Conservation (phyloP, 306 rosid species). For the Morella rubra region DNA sequence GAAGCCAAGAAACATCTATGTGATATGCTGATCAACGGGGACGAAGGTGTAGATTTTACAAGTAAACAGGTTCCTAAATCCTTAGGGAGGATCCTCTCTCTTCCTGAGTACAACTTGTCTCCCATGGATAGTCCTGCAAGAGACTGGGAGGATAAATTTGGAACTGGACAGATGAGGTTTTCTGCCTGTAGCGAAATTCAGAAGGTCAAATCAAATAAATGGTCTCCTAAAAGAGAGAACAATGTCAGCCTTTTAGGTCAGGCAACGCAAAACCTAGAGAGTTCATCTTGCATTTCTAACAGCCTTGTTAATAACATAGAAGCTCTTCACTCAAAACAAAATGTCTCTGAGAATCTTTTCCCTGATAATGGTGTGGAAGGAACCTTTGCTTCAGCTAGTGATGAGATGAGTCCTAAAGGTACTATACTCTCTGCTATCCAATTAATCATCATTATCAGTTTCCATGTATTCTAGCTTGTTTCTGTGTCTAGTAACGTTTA, state of each 20-base stretch:
- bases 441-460: conserved; percentile 17
- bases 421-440: conserved; percentile 25
- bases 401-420: conserved; percentile 64
- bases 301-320: conserved; percentile 37
- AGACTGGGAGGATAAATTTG: conserved; percentile 65
- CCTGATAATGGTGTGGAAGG: conserved; percentile 39
- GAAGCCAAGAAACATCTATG: conserved; percentile 87
- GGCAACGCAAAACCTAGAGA: conserved; percentile 38
- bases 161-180: conserved; percentile 61
- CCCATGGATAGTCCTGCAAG: conserved; percentile 78
- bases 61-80: conserved; percentile 59
- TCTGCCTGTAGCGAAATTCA: conserved; percentile 32
- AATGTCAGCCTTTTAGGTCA: conserved; percentile 32
- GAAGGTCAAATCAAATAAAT: conserved; percentile 41
- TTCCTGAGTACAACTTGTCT: conserved; percentile 74
- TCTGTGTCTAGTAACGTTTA: conserved; percentile 22
- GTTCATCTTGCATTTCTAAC: conserved; percentile 32
- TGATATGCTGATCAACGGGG: conserved; percentile 66
- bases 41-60: conserved; percentile 52
- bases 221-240: conserved; percentile 41
- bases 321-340: conserved; percentile 42
- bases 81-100: conserved; percentile 86
- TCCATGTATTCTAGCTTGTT: not conserved
- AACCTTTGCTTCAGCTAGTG: conserved; percentile 26
- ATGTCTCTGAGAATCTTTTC: conserved; percentile 26